Evolutionary conservation across 306 rosid genomes (phyloP).

Genomic region (Boehmeria nivea): DNA sequence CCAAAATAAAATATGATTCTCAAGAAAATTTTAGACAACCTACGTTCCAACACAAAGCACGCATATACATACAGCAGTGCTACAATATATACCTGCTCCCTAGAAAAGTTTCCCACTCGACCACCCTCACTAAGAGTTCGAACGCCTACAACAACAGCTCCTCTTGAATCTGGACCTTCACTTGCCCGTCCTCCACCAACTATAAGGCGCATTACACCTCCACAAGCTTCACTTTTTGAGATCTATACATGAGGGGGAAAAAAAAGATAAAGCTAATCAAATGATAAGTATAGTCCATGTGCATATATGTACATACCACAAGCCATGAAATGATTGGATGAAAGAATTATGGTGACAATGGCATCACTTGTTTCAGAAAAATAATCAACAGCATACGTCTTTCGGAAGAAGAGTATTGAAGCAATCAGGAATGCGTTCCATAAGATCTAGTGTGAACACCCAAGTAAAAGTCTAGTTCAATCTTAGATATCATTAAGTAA

Average conservation of each 20-base stretch:
- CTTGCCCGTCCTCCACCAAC: conserved; percentile 98
- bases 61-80: neutral
- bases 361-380: neutral
- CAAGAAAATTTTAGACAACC: neutral
- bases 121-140: conserved; percentile 99
- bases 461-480: neutral
- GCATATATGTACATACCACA: neutral
- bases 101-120: conserved; percentile 90
- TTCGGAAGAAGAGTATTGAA: neutral
- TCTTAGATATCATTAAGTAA: neutral
- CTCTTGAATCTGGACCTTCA: conserved; percentile 72
- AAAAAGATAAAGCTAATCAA: neutral
- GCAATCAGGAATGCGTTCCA: neutral
- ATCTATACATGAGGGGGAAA: conserved; percentile 37
- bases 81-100: conserved; percentile 73
- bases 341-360: neutral
- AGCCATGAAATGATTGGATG: neutral
- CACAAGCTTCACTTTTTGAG: conserved; percentile 80
- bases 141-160: conserved; percentile 98
- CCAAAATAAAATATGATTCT: neutral
- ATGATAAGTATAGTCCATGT: neutral
- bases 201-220: conserved; percentile 96
- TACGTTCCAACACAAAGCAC: neutral
- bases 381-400: neutral
- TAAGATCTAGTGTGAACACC: neutral